A percentile compares a stretch with the other conserved stretches of the same genome.
Evolutionary conservation across 306 rosid genomes (phyloP).

Genomic region (Comarum palustre): DNA sequence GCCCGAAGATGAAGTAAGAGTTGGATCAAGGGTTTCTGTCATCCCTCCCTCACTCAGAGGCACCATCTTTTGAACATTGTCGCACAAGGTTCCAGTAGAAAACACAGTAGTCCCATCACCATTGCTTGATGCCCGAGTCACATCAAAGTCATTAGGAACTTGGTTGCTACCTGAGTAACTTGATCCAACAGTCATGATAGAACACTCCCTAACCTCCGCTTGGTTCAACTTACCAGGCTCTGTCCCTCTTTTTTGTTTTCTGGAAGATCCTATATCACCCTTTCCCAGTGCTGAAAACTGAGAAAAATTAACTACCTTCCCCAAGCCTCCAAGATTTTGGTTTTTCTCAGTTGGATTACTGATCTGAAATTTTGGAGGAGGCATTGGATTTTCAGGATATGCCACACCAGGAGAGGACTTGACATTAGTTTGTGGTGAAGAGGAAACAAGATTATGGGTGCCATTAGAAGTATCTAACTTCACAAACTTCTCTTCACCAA

Average conservation of each 20-base stretch:
- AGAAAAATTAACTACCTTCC: constrained; percentile 41
- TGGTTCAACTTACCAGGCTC: constrained; percentile 30
- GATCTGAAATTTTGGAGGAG: constrained; percentile 54
- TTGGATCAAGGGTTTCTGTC: constrained; percentile 50
- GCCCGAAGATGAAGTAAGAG: constrained; percentile 64
- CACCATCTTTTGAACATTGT: constrained; percentile 34
- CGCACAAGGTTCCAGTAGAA: constrained; percentile 39
- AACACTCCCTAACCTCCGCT: constrained; percentile 52
- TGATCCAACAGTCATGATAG: constrained; percentile 64
- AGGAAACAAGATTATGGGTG: constrained; percentile 18
- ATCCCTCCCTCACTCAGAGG: constrained; percentile 40
- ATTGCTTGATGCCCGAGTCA: constrained; percentile 46
- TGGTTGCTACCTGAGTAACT: constrained; percentile 79
- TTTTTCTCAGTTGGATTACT: constrained; percentile 36
- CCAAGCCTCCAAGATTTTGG: constrained; percentile 28
- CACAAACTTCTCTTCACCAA: constrained; percentile 40
- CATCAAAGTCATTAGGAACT: constrained; percentile 43
- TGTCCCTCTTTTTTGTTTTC: constrained; percentile 34
- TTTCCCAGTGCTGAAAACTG: constrained; percentile 31
- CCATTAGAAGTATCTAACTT: constrained; percentile 38
- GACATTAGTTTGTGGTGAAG: constrained; percentile 28
- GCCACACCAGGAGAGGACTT: constrained; percentile 37
- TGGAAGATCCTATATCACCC: constrained; percentile 37
- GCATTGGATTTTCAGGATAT: constrained; percentile 46
- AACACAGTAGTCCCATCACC: constrained; percentile 45